phyloP scores from a whole-genome alignment of 257 asterid species.

The Penstemon barbatus region DNA sequence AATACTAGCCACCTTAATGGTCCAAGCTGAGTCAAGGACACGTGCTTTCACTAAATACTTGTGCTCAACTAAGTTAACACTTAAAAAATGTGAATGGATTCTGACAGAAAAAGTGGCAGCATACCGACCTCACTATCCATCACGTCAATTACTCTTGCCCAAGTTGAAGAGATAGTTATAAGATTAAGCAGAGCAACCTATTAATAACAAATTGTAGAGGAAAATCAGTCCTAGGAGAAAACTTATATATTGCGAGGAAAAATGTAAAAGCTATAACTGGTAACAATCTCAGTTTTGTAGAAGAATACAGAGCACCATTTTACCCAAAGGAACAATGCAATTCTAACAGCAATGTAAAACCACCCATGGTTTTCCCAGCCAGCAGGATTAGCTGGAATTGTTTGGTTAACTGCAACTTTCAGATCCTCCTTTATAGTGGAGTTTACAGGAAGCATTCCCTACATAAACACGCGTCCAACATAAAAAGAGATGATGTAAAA shows the following conservation, averaged over 20 bases:
- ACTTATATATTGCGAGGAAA: slow-evolving; percentile 10
- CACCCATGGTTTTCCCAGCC: slow-evolving; percentile 77
- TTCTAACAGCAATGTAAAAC: slow-evolving; percentile 79
- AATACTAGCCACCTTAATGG: slow-evolving; percentile 13
- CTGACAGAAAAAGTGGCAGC: slow-evolving; percentile 23
- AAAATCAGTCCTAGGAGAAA: slow-evolving; percentile 16
- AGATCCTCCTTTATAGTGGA: slow-evolving; percentile 62
- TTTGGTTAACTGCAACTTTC: slow-evolving; percentile 56
- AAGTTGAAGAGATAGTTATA: slow-evolving; percentile 93
- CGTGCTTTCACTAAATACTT: slow-evolving; percentile 5
- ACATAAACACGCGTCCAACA: slow-evolving; percentile 29
- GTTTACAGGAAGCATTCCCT: slow-evolving; percentile 55
- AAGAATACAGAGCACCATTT: slow-evolving; percentile 27
- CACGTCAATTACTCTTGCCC: slow-evolving; percentile 98
- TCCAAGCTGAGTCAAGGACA: slow-evolving; percentile 8
- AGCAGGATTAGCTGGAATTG: slow-evolving; percentile 41
- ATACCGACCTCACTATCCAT: slow-evolving; percentile 90
- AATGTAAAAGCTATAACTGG: background rate
- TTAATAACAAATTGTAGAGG: slow-evolving; percentile 21
- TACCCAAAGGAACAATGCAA: slow-evolving; percentile 96
- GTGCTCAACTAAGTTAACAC: slow-evolving; percentile 16
- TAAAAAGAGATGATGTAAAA: slow-evolving; percentile 13
- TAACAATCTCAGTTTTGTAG: slow-evolving; percentile 15
- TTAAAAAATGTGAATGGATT: slow-evolving; percentile 24
- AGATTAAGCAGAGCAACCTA: slow-evolving; percentile 98